These are phyloP conservation scores for Gossypium lobatum DNA, from an alignment of 441 rosid species.

Conservation along the genomic window DNA sequence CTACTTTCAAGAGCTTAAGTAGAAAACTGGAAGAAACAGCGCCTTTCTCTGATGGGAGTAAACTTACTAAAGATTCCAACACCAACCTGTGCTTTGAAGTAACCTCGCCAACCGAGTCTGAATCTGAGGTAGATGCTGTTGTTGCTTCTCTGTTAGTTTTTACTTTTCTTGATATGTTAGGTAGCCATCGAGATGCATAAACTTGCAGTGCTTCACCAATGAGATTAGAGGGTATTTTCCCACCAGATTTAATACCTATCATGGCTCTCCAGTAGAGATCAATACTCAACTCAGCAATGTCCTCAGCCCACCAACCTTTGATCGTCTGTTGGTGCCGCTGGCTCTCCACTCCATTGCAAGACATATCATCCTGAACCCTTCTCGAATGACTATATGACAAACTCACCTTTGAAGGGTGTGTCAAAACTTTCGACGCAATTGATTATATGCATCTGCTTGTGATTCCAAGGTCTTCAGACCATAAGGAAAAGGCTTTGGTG, in stretches of 20 bases:
- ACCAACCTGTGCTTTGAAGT: conserved; percentile 49
- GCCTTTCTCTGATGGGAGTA: conserved; percentile 46
- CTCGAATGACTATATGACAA: conserved; percentile 81
- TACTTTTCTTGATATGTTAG: conserved; percentile 33
- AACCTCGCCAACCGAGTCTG: conserved; percentile 43
- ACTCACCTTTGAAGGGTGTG: conserved; percentile 54
- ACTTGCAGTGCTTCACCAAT: conserved; percentile 59
- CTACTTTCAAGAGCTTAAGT: conserved; percentile 48
- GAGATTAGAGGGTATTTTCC: conserved; percentile 41
- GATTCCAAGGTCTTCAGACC: conserved; percentile 61
- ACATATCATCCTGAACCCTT: conserved; percentile 53
- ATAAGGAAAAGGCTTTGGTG: conserved; percentile 50
- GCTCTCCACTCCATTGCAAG: conserved; percentile 42
- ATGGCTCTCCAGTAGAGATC: conserved; percentile 70
- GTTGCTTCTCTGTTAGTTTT: conserved; percentile 23
- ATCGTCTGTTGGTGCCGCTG: conserved; percentile 25
- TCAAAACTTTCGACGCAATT: conserved; percentile 46
- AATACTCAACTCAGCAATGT: conserved; percentile 57
- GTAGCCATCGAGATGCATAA: conserved; percentile 65
- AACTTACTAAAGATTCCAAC: conserved; percentile 53
- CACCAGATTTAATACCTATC: conserved; percentile 60
- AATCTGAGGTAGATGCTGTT: conserved; percentile 44
- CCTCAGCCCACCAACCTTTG: conserved; percentile 76
- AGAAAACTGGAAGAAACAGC: conserved; percentile 55
- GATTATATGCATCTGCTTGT: conserved; percentile 64